Percentiles rank a stretch among this genome's conserved stretches.
phyloP scores from a whole-genome alignment of 768 basidiomycete genomes.

The Porphyrellus cyaneotinctus region DNA sequence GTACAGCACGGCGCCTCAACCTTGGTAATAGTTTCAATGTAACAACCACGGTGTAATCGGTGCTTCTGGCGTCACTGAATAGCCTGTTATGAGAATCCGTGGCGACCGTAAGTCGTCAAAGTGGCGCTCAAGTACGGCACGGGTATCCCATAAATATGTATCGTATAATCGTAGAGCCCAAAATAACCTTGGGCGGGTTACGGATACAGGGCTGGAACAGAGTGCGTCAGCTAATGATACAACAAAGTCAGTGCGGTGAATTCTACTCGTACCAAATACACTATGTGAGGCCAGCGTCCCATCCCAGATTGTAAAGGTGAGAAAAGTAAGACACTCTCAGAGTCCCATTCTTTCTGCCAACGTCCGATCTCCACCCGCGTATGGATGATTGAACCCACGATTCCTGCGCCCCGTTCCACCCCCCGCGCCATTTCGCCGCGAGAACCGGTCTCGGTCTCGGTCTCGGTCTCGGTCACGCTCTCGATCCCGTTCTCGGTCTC shows the following conservation, averaged over 20 bases:
- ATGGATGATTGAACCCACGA: slow-evolving; percentile 35
- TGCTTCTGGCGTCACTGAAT: background rate
- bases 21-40: background rate
- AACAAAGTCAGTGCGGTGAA: slow-evolving; percentile 6
- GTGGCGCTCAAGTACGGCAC: background rate
- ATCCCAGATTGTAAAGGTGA: slow-evolving; percentile 17
- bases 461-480: slow-evolving; percentile 32
- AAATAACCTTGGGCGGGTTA: slow-evolving; percentile 23
- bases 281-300: slow-evolving; percentile 24
- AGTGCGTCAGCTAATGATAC: slow-evolving; percentile 31
- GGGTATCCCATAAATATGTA: slow-evolving; percentile 27
- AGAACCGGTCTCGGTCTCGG: slow-evolving; percentile 35
- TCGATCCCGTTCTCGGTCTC: slow-evolving; percentile 34
- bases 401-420: slow-evolving; percentile 37
- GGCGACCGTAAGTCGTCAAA: background rate
- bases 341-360: slow-evolving; percentile 83
- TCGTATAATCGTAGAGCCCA: slow-evolving; percentile 21
- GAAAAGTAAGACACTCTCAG: slow-evolving; percentile 32
- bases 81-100: background rate
- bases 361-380: slow-evolving; percentile 60
- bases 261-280: slow-evolving; percentile 37
- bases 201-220: slow-evolving; percentile 32
- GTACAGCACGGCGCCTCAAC: background rate
- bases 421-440: slow-evolving; percentile 42
- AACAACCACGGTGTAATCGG: background rate